These are phyloP conservation scores for Exophiala bonariae DNA, from an alignment of 2,329 filamentous ascomycete genomes.

Conservation along the genomic window DNA sequence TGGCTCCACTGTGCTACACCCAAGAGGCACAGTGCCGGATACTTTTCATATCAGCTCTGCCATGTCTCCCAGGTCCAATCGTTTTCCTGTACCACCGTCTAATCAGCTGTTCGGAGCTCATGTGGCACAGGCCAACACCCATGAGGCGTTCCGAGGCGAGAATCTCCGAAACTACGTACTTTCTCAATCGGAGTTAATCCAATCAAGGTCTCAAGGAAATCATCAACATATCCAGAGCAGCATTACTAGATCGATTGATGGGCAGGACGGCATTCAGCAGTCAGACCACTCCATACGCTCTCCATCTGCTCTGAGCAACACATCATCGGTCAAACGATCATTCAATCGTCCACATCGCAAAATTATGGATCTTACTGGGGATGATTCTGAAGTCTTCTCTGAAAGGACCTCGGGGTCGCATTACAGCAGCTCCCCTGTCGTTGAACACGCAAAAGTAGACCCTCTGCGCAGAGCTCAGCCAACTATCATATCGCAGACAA, in stretches of 20 bases:
- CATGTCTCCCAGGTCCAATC: too few relatives aligned
- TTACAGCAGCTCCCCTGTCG: conserved; percentile 17
- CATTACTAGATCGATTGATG: conserved; percentile 1
- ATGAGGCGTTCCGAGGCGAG: neutral
- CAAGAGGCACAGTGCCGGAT: neutral
- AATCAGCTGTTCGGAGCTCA: neutral
- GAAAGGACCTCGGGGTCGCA: conserved; percentile 9
- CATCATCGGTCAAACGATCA: conserved; percentile 18
- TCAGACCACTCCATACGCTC: conserved; percentile 13
- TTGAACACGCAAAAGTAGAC: conserved; percentile 20
- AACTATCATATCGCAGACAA: conserved; percentile 1
- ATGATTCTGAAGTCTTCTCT: conserved; percentile 21
- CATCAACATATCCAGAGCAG: neutral
- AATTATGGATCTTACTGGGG: conserved; percentile 27
- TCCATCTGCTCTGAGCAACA: conserved; percentile 17
- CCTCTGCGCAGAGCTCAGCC: conserved; percentile 7
- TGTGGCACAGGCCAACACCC: neutral
- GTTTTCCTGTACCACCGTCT: too few relatives aligned
- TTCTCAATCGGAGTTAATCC: conserved; percentile 2
- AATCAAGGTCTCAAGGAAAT: neutral
- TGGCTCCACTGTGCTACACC: neutral
- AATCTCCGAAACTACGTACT: conserved; percentile 3
- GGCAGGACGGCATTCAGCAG: conserved; percentile 1
- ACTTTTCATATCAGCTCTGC: neutral
- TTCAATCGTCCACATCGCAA: conserved; percentile 22